These are phyloP conservation scores for Imleria badia DNA, from an alignment of 768 basidiomycete species.

Conservation along the genomic window DNA sequence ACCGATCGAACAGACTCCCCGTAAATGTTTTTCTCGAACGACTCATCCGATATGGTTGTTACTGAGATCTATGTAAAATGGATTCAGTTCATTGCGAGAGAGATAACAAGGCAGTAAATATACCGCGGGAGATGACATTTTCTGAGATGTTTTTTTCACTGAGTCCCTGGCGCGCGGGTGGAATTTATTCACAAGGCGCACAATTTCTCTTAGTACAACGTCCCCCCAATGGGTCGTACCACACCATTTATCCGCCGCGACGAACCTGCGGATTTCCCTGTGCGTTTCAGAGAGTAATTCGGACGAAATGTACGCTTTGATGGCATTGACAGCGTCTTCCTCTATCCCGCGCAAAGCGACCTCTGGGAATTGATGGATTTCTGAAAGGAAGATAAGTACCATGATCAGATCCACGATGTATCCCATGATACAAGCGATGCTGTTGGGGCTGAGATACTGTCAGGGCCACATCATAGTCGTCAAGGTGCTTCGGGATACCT, in stretches of 20 bases:
- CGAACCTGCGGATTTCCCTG: background rate
- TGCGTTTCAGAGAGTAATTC: background rate
- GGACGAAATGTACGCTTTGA: background rate
- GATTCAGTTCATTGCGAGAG: background rate
- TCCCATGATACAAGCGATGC: constrained; percentile 1
- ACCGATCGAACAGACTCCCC: background rate
- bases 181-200: constrained; percentile 1
- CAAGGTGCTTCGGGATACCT: background rate
- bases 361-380: background rate
- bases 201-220: background rate
- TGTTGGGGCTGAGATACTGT: background rate
- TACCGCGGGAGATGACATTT: background rate
- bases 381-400: constrained; percentile 1
- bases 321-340: constrained; percentile 1
- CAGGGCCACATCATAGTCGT: background rate
- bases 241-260: background rate
- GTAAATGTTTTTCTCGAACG: background rate
- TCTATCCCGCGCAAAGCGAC: background rate
- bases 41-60: background rate
- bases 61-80: background rate
- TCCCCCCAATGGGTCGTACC: background rate
- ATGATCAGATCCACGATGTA: constrained; percentile 4
- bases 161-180: background rate
- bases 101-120: background rate
- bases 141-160: background rate